Percentiles rank a stretch among this genome's conserved stretches.
Conservation (phyloP, 2,329 filamentous ascomycete genomes). For the Pezicula radicicola region DNA sequence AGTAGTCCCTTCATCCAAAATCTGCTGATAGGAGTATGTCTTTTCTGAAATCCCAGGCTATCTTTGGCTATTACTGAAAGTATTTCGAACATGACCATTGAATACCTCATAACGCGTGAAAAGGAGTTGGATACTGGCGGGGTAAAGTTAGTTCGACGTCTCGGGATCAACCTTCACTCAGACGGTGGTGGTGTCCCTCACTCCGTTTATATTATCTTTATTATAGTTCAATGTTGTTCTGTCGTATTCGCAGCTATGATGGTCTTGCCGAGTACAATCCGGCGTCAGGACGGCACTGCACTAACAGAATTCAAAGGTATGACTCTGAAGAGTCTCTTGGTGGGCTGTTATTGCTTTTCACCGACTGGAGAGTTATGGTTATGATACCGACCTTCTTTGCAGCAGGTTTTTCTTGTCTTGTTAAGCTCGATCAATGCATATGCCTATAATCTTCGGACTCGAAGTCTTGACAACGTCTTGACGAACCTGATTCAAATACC, state of each 20-base stretch:
- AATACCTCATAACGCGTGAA: no score
- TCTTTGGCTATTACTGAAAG: conserved; percentile 8
- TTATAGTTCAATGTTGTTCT: not conserved
- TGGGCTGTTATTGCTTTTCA: not conserved
- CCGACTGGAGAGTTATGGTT: not conserved
- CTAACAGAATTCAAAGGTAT: conserved; percentile 1
- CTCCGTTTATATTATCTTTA: conserved; percentile 5
- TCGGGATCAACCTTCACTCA: not conserved
- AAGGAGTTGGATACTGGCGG: conserved; percentile 12
- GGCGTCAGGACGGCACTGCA: not conserved
- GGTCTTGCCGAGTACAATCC: not conserved
- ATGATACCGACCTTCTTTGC: not conserved
- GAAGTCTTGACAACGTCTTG: not conserved
- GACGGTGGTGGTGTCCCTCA: not conserved
- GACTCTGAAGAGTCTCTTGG: not conserved
- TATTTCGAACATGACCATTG: no score
- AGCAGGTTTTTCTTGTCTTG: not conserved
- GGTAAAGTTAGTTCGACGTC: conserved; percentile 10
- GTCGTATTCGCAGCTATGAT: conserved; percentile 1
- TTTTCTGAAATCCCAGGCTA: conserved; percentile 12
- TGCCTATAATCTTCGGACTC: not conserved
- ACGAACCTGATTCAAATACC: conserved; percentile 1
- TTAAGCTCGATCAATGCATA: conserved; percentile 1
- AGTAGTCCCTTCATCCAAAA: no score
- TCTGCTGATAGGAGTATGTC: not conserved